Evolutionary conservation across 257 asterid species (phyloP), one percentile per base, ranked within the genome.

Genomic region (Penstemon eatonii): DNA sequence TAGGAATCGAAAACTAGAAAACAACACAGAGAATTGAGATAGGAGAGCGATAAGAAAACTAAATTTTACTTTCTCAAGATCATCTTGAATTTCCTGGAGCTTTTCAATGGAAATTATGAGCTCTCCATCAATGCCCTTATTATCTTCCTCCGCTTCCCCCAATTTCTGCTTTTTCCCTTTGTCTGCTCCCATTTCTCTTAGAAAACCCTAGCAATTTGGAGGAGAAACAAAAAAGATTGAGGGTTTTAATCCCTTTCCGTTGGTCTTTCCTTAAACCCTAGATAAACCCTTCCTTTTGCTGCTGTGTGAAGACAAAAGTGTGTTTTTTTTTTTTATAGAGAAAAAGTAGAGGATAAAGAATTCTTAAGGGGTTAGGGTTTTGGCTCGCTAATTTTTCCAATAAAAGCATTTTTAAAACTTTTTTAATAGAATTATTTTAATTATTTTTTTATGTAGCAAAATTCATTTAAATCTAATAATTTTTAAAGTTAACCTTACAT

Each of bases 81-180:
- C 97, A 53, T 89, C 97, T 75, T 91, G 95, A 78, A 91, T 78
- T 75, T 85, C 96, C 73, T 89, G 97, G 72, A 91, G 85, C 84
- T 82, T 89, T 60, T 89, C 93, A 53, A 91, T 83, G 38, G 96
- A 86, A 58, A 76, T 70, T 69, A 85, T 81, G 63, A 88, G 90
- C 63, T 86, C 88, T 10, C 76, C 82, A 18, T 85, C 95, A 79
- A 80, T 67, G 62, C 71, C 85, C 69, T 78, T 72, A 75, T 50
- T 78, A 49, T 80, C 90, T 43, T 74, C 88, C 73, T 76, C 84
- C 60, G 9, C 72, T 51, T 78, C 88, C 65, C 74, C 86, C 70
- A 79, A 70, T 79, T 87, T 89, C 81, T 87, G 95, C 80, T 87
- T 89, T 86, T 89, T 89, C 77, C 90, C 92, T 75, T 85, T 89